Evolutionary conservation across 495 filamentous ascomycete species (phyloP), one percentile per base, ranked within the genome.

Genomic region (Penicillium antarcticum): DNA sequence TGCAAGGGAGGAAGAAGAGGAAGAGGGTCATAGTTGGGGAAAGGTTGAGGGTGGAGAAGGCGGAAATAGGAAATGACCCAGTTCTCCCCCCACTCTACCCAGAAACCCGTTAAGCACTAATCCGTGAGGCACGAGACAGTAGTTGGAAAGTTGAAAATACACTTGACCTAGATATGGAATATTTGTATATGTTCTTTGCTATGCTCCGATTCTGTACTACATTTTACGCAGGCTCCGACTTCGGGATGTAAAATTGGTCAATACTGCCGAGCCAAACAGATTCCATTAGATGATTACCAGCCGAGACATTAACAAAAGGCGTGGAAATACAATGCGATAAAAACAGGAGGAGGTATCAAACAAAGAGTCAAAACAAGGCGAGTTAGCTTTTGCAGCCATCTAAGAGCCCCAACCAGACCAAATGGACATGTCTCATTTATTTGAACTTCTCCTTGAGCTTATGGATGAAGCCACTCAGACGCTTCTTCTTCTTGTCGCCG

Each of bases 391-490:
- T 26, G 42, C 21, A 44, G 34, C 24, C 43, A 29, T 41, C 35
- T 29, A 45, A 41, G 34, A 39, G 16, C 37, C 35, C 19, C 31
- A 45, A 45, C 43, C 51, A 42, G 41, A 35, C n/a, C 14, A 29
- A 41, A 41, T 24, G 19, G 12, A 23, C 36, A 31, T 7, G 38
- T 21, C 26, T 46, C 49, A 42, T 65, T 42, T 69, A 70, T 52
- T 72, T 74, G 40, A 76, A 60, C 72, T 75, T 76, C 55, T 76
- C 73, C 65, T 77, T 80, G 45, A 81, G 56, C 57, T 71, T 78
- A 17, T 57, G 56, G 58, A 80, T 80, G 49, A 80, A 74, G 12
- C 68, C 68, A 42, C 75, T 77, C 35, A 65, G 56, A 39, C 72
- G 68, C 45, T 70, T 68, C 57, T 72, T 71, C 66, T 78, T 80